These are phyloP conservation scores for Magnolia officinalis DNA, from an alignment of 164 flowering plant species.

Conservation along the genomic window DNA sequence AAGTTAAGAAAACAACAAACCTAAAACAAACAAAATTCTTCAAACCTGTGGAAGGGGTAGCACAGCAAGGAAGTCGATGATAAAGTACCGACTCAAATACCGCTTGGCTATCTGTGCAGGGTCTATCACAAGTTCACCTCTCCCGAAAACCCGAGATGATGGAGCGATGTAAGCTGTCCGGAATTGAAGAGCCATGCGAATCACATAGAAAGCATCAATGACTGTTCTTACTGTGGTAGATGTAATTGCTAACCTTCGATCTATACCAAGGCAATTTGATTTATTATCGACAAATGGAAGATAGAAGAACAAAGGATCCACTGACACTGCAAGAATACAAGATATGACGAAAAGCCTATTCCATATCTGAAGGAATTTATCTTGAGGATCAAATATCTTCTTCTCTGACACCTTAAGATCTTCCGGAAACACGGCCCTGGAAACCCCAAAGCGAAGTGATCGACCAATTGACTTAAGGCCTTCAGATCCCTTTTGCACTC, in stretches of 20 bases:
- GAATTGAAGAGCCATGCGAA: constrained; percentile 87
- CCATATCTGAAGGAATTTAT: constrained; percentile 69
- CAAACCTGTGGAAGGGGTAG: constrained; percentile 94
- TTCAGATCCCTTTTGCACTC: constrained; percentile 85
- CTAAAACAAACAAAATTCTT: background rate
- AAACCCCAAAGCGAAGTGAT: constrained; percentile 76
- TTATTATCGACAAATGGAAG: constrained; percentile 61
- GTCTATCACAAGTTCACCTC: constrained; percentile 97
- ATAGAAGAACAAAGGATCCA: constrained; percentile 88
- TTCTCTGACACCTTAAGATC: constrained; percentile 61
- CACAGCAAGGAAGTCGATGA: constrained; percentile 81
- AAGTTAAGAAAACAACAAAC: background rate
- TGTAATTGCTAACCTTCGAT: constrained; percentile 55
- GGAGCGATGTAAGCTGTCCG: constrained; percentile 98
- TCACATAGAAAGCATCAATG: constrained; percentile 75
- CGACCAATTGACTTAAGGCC: constrained; percentile 88
- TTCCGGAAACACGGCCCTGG: constrained; percentile 83
- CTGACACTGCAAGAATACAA: constrained; percentile 82
- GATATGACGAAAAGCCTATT: constrained; percentile 74
- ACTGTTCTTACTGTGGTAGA: constrained; percentile 66
- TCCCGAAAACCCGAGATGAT: constrained; percentile 95
- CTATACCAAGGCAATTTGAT: constrained; percentile 61
- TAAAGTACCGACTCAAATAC: constrained; percentile 65
- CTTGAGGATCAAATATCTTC: constrained; percentile 94
- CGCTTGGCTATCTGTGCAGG: constrained; percentile 81